A percentile compares a stretch with the other conserved stretches of the same genome.
These are phyloP conservation scores for Carex arenaria DNA, from an alignment of 202 grass and related monocot species.

Conservation along the genomic window DNA sequence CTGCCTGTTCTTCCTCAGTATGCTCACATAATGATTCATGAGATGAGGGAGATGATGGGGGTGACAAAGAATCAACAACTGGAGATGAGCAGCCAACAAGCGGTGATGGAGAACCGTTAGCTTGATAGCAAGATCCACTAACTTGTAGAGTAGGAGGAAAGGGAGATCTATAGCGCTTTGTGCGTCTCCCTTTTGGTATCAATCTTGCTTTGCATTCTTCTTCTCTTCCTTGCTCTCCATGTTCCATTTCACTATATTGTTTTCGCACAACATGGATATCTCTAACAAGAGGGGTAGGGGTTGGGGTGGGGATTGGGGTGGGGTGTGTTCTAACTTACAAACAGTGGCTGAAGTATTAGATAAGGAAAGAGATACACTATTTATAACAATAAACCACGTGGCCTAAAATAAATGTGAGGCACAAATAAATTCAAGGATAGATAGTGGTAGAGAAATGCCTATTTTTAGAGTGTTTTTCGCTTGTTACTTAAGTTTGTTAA, in stretches of 20 bases:
- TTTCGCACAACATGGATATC: neutral
- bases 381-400: neutral
- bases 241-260: constrained; percentile 6
- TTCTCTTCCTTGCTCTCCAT: neutral
- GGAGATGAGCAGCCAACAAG: neutral
- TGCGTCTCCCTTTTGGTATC: constrained; percentile 6
- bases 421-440: neutral
- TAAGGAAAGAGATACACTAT: neutral
- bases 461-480: constrained; percentile 11
- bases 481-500: constrained; percentile 15
- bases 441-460: neutral
- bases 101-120: neutral
- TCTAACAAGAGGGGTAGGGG: neutral
- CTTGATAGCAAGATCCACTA: neutral
- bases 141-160: neutral
- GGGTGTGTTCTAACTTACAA: neutral
- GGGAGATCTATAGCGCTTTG: neutral
- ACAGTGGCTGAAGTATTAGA: neutral
- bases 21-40: constrained; percentile 4
- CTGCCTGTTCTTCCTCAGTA: constrained; percentile 11
- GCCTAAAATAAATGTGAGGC: constrained; percentile 4
- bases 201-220: neutral
- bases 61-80: neutral
- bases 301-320: neutral
- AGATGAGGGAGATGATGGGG: neutral